phyloP scores from a whole-genome alignment of 2,329 filamentous ascomycete species.

The Magnaporthiopsis poae region DNA sequence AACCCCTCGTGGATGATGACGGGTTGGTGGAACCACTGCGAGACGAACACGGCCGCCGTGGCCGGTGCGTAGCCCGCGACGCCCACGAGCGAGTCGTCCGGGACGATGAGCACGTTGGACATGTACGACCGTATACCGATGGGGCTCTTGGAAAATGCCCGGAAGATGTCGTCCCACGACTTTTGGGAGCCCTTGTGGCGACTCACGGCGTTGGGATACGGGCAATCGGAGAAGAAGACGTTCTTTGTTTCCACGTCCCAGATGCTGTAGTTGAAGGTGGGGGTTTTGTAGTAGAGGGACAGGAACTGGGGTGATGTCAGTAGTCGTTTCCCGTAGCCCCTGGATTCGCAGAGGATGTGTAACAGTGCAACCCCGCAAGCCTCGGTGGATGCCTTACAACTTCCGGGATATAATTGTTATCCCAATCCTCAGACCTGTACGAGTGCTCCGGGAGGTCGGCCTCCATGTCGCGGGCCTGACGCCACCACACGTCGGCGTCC shows the following conservation, averaged over 20 bases:
- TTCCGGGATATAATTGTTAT: background rate
- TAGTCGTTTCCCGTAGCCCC: background rate
- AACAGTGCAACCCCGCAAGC: background rate
- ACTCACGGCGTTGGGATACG: background rate
- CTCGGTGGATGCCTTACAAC: background rate
- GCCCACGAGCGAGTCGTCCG: background rate
- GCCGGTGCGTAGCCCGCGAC: background rate
- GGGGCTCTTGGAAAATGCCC: background rate
- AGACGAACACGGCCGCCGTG: background rate
- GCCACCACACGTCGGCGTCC: background rate
- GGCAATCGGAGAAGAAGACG: background rate
- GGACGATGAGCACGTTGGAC: background rate
- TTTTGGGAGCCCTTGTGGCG: background rate
- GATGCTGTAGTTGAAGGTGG: background rate
- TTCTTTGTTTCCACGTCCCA: background rate
- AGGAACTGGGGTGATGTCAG: background rate
- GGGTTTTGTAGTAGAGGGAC: background rate
- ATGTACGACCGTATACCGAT: background rate
- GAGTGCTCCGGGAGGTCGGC: background rate
- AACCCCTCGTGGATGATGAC: background rate
- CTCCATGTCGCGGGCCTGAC: background rate
- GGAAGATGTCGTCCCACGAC: background rate
- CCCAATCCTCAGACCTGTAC: background rate
- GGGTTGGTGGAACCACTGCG: background rate
- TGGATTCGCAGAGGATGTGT: too few relatives aligned